Base-by-base conservation (phyloP, 257 asterid species). In the Solanum sejunctum region DNA sequence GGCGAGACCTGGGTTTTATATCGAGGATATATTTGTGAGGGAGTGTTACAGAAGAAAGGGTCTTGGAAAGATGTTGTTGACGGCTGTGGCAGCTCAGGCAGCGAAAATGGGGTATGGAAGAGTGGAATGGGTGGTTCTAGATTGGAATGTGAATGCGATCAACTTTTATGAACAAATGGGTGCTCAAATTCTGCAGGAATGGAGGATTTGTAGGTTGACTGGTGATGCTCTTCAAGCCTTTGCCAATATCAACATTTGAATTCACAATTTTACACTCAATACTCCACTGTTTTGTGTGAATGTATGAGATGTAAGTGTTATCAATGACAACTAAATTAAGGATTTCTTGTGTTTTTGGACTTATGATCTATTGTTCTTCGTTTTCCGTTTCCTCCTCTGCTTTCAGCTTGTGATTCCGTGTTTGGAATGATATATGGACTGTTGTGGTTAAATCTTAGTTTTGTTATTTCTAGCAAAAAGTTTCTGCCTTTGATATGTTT, bases 111-210 rank as follows among this genome's bases (percentile, higher is more conserved):
- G 97, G 60, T 92, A 91, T 41, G 98, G 95, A 21, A 90, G 97
- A 55, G 98, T 95, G 88, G 99, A 96, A 82, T 94, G 98, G 99
- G 98, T 93, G 87, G 98, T 93, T 66, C 91, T 93, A 39, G 98
- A 95, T 80, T 93, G 98, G 98, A 96, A 96, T 52, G 88, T 72
- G 75, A 92, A 90, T 83, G 98, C 98, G 28, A 88, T 94, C 0
- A 66, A 79, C 61, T 96, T 96, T 75, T 96, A 93, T 69, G 97
- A 95, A 92, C 91, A 90, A 87, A 93, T 95, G 94, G 98, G 98
- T 49, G 98, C 98, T 8, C 77, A 93, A 87, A 73, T 96, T 26
- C 57, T 89, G 84, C 95, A 93, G 18, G 99, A 95, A 86, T 93
- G 98, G 98, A 90, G 95, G 85, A 85, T 93, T 83, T 95, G 99